Evolutionary conservation across 306 rosid species (phyloP).

Genomic region (Prunus campanulata): DNA sequence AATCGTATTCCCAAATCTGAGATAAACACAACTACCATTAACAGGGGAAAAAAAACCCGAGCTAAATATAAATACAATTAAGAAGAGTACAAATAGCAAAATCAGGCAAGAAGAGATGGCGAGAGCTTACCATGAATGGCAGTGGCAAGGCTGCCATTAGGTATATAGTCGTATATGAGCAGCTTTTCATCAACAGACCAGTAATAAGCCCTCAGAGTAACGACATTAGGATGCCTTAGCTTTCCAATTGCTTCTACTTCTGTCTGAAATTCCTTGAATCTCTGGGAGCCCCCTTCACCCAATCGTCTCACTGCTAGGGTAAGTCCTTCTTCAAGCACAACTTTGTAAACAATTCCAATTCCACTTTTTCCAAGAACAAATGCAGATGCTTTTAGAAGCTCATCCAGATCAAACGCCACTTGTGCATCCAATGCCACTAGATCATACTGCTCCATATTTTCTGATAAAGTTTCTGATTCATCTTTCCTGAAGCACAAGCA

Average conservation of each 20-base stretch:
- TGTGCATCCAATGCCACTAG: conserved; percentile 80
- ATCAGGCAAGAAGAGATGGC: neutral
- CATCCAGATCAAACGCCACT: conserved; percentile 89
- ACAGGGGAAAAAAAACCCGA: too few species aligned
- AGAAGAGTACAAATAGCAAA: neutral
- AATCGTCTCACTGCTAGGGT: conserved; percentile 89
- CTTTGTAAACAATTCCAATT: conserved; percentile 93
- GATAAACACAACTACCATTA: neutral
- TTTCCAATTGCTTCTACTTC: conserved; percentile 98
- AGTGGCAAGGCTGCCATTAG: conserved; percentile 83
- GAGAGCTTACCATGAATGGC: conserved; percentile 79
- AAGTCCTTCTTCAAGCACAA: conserved; percentile 92
- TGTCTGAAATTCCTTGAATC: conserved; percentile 92
- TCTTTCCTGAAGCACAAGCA: conserved; percentile 80
- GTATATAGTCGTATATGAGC: conserved; percentile 84
- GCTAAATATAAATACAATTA: neutral
- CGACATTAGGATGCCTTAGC: conserved; percentile 85
- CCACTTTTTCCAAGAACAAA: conserved; percentile 95
- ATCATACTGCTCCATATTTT: conserved; percentile 80
- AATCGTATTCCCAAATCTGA: conserved; percentile 1
- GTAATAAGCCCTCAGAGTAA: conserved; percentile 80
- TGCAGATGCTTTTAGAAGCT: conserved; percentile 98
- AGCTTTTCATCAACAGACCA: conserved; percentile 99
- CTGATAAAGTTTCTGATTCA: conserved; percentile 70
- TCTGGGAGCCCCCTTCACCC: conserved; percentile 99